Evolutionary conservation across 2,329 filamentous ascomycete species (phyloP), one percentile per base, ranked within the genome.

Genomic region (Xylariomycetidae sp.): DNA sequence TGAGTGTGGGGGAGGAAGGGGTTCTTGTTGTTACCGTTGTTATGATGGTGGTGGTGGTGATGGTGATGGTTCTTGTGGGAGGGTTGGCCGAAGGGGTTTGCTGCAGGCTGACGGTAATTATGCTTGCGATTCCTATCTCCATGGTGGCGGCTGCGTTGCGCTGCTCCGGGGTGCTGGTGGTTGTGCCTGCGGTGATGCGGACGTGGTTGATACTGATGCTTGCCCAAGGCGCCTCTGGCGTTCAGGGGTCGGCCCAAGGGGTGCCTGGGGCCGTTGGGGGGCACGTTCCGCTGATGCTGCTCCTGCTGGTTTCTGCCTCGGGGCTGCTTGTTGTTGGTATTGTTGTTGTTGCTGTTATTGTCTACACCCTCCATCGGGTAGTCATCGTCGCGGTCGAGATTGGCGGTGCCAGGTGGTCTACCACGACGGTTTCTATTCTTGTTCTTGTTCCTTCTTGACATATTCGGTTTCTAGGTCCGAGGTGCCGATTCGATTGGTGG

Each of bases 321-420:
- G 4, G 28, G 20, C 14, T 30, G 30, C 13, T 25, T 33, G 9
- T 13, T 12, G 13, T 22, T 16, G n/a, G 19, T 6, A 12, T 27
- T 38, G 10, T 27, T 30, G 15, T 30, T 33, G 13, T 14, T 31
- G 25, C 32, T 30, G 37, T 36, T 38, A 6, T 37, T 19, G 13
- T 42, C 35, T 16, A 30, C 31, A 19, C 41, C 47, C 16, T 34
- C 36, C 49, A 53, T 53, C 22, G 23, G 30, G 27, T 44, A 36
- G 30, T 54, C 49, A 29, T 46, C 42, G 25, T 52, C 49, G 34
- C 41, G 39, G 25, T 31, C 31, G 18, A 34, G 33, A n/a, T 22
- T 28, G 16, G 22, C 25, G 9, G 25, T n/a, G n/a, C n/a, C n/a
- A n/a, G n/a, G n/a, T n/a, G n/a, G n/a, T n/a, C n/a, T n/a, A n/a